Conservation (phyloP, 352 stramenopile species). For the Pythium chondricola region DNA sequence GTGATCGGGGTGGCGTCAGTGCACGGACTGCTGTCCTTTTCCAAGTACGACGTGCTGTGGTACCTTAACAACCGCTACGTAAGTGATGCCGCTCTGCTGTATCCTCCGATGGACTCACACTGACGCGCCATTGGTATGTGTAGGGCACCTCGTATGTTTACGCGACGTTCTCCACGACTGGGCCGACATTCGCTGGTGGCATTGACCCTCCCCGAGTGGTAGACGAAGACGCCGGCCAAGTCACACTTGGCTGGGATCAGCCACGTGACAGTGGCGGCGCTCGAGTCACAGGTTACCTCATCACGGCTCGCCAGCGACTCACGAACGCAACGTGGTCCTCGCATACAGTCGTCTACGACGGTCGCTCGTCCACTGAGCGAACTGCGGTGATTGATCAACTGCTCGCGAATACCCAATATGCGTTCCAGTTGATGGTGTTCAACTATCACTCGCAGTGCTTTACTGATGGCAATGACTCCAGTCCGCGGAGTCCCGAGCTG, state of each 20-base stretch:
- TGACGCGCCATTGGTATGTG: conserved; percentile 3
- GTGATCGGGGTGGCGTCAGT: conserved; percentile 2
- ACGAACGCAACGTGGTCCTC: conserved; percentile 29
- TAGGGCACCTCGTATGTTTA: conserved; percentile 33
- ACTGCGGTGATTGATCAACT: conserved; percentile 27
- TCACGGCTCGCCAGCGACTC: conserved; percentile 21
- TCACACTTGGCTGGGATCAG: conserved; percentile 31
- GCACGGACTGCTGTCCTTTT: conserved; percentile 13
- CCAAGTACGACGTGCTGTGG: conserved; percentile 9
- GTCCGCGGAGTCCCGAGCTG: conserved; percentile 24
- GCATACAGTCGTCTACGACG: conserved; percentile 32
- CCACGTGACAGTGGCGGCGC: conserved; percentile 39
- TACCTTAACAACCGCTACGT: conserved; percentile 5
- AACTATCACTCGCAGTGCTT: conserved; percentile 43
- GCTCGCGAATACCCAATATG: conserved; percentile 33
- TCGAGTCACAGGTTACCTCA: conserved; percentile 35
- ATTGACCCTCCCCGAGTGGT: conserved; percentile 22
- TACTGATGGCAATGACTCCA: conserved; percentile 19
- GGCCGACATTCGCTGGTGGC: conserved; percentile 20
- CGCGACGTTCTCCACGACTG: conserved; percentile 23
- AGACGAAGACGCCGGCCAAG: conserved; percentile 37
- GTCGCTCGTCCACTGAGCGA: conserved; percentile 12
- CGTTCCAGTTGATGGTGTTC: conserved; percentile 34
- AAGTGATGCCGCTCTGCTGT: not conserved
- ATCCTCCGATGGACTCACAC: not conserved